phyloP scores from a whole-genome alignment of 2,329 filamentous ascomycete genomes.

The Pseudogymnoascus sp. region DNA sequence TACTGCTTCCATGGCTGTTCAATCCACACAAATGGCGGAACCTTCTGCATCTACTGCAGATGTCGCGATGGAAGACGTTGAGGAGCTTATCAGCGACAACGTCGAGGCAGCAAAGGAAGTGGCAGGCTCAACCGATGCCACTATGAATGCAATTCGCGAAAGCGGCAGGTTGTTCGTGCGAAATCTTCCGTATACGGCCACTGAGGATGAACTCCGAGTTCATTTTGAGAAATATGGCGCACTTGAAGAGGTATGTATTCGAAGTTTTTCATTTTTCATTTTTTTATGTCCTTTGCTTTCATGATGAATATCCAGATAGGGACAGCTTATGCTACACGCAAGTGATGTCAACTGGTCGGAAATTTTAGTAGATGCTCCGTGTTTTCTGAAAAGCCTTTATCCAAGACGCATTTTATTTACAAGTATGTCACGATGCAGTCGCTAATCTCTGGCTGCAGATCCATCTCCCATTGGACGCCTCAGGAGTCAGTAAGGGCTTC shows the following conservation, averaged over 20 bases:
- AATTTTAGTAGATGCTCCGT: conserved; percentile 99
- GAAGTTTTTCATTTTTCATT: conserved; percentile 15
- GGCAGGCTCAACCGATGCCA: conserved; percentile 23
- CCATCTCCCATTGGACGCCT: conserved; percentile 69
- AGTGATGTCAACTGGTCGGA: conserved; percentile 88
- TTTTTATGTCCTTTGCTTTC: conserved; percentile 30
- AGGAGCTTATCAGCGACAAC: conserved; percentile 1
- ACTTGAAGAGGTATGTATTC: conserved; percentile 73
- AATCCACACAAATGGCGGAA: conserved; percentile 13
- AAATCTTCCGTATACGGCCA: conserved; percentile 76
- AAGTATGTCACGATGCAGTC: conserved; percentile 4
- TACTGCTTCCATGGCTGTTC: conserved; percentile 15
- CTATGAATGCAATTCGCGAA: conserved; percentile 54
- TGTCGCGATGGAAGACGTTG: conserved; percentile 13
- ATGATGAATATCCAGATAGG: conserved; percentile 99
- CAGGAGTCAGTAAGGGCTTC: conserved; percentile 77
- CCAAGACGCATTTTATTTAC: conserved; percentile 13
- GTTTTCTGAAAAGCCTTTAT: conserved; percentile 49
- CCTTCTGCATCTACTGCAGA: conserved; percentile 3
- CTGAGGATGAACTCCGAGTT: conserved; percentile 65
- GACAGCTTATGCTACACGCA: conserved; percentile 93
- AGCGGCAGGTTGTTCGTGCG: conserved; percentile 79
- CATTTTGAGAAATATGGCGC: conserved; percentile 66
- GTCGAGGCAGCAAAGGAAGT: conserved; percentile 9
- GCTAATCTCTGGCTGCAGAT: conserved; percentile 48